A percentile compares a stretch with the other conserved stretches of the same genome.
Conservation (phyloP, 352 stramenopile species). For the Phytopythium aichiense region DNA sequence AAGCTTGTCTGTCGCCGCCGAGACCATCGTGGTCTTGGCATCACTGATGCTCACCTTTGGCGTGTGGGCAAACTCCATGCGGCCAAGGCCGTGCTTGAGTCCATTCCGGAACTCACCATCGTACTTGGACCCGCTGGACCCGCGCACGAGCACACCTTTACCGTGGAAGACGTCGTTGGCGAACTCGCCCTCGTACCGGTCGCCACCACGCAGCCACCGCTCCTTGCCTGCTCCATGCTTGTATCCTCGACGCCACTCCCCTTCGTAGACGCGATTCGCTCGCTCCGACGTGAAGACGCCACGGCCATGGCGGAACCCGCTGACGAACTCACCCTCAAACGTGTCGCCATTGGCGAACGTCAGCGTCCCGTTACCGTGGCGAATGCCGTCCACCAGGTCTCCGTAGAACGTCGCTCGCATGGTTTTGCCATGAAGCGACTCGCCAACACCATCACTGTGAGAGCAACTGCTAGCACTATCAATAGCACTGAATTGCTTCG, state of each 20-base stretch:
- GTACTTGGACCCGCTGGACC: conserved; percentile 45
- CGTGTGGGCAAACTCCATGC: conserved; percentile 51
- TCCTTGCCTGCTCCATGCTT: conserved; percentile 56
- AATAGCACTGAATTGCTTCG: background rate
- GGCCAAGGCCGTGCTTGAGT: conserved; percentile 44
- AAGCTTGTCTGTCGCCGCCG: background rate
- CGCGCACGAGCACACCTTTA: conserved; percentile 36
- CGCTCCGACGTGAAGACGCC: conserved; percentile 55
- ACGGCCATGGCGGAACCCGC: conserved; percentile 53
- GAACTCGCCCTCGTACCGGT: conserved; percentile 69
- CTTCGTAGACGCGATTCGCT: conserved; percentile 46
- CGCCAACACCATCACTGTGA: too few species aligned
- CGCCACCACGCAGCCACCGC: conserved; percentile 38
- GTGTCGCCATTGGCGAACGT: conserved; percentile 60
- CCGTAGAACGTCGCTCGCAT: conserved; percentile 57
- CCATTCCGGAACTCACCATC: conserved; percentile 53
- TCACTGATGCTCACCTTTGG: background rate
- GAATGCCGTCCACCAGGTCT: conserved; percentile 50
- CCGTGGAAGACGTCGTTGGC: conserved; percentile 51
- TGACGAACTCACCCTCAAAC: conserved; percentile 59
- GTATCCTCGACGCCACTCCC: conserved; percentile 52
- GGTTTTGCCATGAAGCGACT: too few species aligned
- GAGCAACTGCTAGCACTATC: background rate
- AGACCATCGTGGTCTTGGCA: conserved; percentile 6
- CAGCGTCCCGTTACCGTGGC: conserved; percentile 44